phyloP scores from a whole-genome alignment of 805 yeast genomes.

The Candida vaughaniae region DNA sequence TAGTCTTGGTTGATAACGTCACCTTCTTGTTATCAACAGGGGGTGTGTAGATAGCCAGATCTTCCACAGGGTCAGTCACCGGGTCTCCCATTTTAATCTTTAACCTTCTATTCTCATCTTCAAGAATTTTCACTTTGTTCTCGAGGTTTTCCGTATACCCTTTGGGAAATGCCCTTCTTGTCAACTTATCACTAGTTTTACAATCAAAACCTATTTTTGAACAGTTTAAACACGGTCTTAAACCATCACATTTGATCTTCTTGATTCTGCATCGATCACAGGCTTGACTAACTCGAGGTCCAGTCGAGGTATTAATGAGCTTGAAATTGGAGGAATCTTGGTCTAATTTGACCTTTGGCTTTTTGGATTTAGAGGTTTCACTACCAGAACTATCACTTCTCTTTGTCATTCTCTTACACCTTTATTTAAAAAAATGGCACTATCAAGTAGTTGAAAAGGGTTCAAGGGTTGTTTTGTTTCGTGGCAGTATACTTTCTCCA shows the following conservation, averaged over 20 bases:
- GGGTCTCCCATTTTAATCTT: conserved; percentile 23
- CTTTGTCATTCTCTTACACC: conserved; percentile 3
- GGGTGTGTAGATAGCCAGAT: not conserved
- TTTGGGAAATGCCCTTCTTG: conserved; percentile 76
- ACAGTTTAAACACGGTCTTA: conserved; percentile 70
- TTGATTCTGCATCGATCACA: conserved; percentile 79
- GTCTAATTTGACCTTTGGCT: conserved; percentile 12
- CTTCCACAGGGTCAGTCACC: not conserved
- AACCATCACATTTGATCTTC: conserved; percentile 75
- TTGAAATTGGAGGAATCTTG: conserved; percentile 29
- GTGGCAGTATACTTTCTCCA: no score
- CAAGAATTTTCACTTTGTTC: conserved; percentile 56
- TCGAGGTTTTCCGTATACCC: conserved; percentile 80
- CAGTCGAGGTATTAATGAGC: conserved; percentile 36
- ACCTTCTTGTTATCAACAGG: not conserved
- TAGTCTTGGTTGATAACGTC: not conserved
- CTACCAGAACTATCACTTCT: conserved; percentile 2
- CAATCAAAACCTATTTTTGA: conserved; percentile 64
- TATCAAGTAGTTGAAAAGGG: no score
- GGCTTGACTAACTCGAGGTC: conserved; percentile 68
- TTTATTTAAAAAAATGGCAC: no score
- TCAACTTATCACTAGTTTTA: conserved; percentile 67
- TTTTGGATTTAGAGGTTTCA: not conserved
- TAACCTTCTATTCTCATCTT: conserved; percentile 49
- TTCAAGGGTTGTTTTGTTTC: no score